phyloP scores from a whole-genome alignment of 768 basidiomycete genomes.

The Kwoniella botswanensis region DNA sequence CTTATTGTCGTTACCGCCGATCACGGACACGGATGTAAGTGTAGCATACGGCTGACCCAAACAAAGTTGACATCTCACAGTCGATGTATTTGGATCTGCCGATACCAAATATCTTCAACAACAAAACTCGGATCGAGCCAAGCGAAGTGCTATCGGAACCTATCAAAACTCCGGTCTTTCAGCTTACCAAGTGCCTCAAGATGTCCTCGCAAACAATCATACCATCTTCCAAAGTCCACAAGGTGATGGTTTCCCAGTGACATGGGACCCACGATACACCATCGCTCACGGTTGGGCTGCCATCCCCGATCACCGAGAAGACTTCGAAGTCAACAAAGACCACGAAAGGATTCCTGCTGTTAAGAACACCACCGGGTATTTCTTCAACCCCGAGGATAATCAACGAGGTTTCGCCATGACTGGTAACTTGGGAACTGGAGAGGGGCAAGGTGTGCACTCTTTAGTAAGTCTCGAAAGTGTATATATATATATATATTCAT shows the following conservation, averaged over 20 bases:
- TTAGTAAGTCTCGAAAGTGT: slow-evolving; percentile 7
- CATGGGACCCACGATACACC: slow-evolving; percentile 60
- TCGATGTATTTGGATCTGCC: slow-evolving; percentile 57
- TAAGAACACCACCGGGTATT: slow-evolving; percentile 41
- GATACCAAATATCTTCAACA: slow-evolving; percentile 56
- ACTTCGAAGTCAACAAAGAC: slow-evolving; percentile 38
- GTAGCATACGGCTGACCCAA: neutral
- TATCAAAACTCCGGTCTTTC: slow-evolving; percentile 57
- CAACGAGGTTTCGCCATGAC: slow-evolving; percentile 56
- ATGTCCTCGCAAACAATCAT: slow-evolving; percentile 46
- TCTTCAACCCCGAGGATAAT: slow-evolving; percentile 56
- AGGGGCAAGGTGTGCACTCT: slow-evolving; percentile 59
- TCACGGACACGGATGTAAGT: slow-evolving; percentile 49
- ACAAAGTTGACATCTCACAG: neutral
- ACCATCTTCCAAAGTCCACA: slow-evolving; percentile 46
- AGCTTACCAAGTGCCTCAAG: slow-evolving; percentile 55
- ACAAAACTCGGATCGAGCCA: slow-evolving; percentile 49
- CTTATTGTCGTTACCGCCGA: slow-evolving; percentile 58
- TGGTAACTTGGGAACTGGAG: slow-evolving; percentile 52
- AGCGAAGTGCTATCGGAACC: slow-evolving; percentile 58
- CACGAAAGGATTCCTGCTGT: slow-evolving; percentile 54
- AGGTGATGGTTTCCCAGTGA: slow-evolving; percentile 57
- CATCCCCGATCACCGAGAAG: slow-evolving; percentile 52
- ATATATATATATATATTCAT: neutral
- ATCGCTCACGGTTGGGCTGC: slow-evolving; percentile 52